Evolutionary conservation across 2,329 filamentous ascomycete genomes (phyloP).

Genomic region (Alternaria sp.): DNA sequence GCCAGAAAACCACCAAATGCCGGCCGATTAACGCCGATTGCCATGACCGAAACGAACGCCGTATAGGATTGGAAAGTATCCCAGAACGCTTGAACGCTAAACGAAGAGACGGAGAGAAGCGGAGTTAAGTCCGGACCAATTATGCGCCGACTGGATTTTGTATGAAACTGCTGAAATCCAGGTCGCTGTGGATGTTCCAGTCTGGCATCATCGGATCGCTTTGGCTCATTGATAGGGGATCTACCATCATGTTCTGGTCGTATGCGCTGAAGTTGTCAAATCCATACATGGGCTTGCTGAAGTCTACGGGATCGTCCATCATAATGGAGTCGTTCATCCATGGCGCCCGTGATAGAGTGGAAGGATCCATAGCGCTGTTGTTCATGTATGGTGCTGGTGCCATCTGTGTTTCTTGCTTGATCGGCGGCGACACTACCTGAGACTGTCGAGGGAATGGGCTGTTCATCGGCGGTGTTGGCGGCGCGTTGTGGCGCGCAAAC

Average conservation of each 20-base stretch:
- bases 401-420: constrained; percentile 42
- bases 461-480: constrained; percentile 48
- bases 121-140: constrained; percentile 23
- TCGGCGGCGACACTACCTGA: constrained; percentile 34
- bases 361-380: constrained; percentile 38
- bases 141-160: constrained; percentile 43
- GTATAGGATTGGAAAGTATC: constrained; percentile 22
- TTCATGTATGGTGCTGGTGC: constrained; percentile 39
- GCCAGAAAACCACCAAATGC: constrained; percentile 8
- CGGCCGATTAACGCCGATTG: constrained; percentile 20
- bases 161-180: constrained; percentile 48
- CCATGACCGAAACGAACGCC: constrained; percentile 26
- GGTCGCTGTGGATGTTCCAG: constrained; percentile 43
- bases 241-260: constrained; percentile 44
- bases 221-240: constrained; percentile 37
- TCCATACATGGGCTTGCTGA: constrained; percentile 42
- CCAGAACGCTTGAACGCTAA: constrained; percentile 46
- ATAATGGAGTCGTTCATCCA: constrained; percentile 46
- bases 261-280: constrained; percentile 41
- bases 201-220: constrained; percentile 43
- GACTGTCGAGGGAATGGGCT: constrained; percentile 46
- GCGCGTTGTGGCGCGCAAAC: constrained; percentile 42
- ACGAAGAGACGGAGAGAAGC: constrained; percentile 30
- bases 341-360: constrained; percentile 32
- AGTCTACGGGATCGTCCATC: constrained; percentile 46